Evolutionary conservation across 805 yeast species (phyloP).

Genomic region (Yarrowia yakushimensis): DNA sequence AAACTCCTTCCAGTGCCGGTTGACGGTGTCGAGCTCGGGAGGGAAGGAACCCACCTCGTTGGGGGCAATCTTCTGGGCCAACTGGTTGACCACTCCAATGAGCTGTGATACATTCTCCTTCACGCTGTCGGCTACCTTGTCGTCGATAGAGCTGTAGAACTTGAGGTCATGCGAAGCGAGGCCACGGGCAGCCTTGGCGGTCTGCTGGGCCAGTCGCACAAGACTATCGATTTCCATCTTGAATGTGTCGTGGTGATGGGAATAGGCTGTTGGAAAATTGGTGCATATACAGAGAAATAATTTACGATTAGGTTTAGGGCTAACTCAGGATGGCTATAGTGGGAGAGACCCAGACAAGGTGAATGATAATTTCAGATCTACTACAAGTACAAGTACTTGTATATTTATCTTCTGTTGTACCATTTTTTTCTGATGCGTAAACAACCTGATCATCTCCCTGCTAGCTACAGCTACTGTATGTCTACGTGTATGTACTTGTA

Average conservation of each 20-base stretch:
- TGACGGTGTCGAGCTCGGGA: constrained; percentile 42
- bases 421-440: no score
- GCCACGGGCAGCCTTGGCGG: constrained; percentile 64
- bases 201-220: constrained; percentile 27
- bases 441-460: background rate
- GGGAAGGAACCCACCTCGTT: constrained; percentile 38
- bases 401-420: no score
- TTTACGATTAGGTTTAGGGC: constrained; percentile 25
- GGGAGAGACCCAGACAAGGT: background rate
- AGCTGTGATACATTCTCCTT: constrained; percentile 37
- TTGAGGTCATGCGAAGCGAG: constrained; percentile 77
- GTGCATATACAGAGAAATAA: constrained; percentile 18
- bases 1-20: constrained; percentile 55
- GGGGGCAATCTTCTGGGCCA: constrained; percentile 31
- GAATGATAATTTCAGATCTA: no score
- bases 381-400: no score
- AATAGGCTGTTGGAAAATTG: background rate
- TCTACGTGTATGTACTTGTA: background rate
- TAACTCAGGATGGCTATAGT: background rate
- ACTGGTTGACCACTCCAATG: constrained; percentile 34
- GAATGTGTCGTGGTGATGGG: background rate
- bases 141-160: constrained; percentile 65
- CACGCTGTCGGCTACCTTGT: constrained; percentile 43
- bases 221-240: constrained; percentile 20
- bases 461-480: no score